Conservation (phyloP, 2,329 filamentous ascomycete species). For the Paradendryphiella salina region DNA sequence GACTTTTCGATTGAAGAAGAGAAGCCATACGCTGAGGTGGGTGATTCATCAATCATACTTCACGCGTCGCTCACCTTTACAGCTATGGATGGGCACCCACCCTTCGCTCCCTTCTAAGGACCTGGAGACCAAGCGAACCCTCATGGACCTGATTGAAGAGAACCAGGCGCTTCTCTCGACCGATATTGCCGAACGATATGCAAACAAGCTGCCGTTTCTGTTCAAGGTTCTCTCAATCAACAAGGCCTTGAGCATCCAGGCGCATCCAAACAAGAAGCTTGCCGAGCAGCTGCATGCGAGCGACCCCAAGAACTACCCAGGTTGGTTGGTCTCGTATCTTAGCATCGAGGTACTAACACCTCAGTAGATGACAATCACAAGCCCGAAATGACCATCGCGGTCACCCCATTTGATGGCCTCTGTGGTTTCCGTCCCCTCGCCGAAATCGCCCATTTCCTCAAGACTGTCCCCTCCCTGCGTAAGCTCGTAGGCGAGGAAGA, state of each 20-base stretch:
- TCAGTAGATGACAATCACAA: conserved; percentile 92
- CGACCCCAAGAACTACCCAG: conserved; percentile 90
- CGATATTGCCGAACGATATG: conserved; percentile 74
- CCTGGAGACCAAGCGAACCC: conserved; percentile 76
- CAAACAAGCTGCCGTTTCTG: conserved; percentile 84
- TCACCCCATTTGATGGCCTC: conserved; percentile 93
- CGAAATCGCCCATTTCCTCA: conserved; percentile 85
- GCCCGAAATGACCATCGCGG: conserved; percentile 98
- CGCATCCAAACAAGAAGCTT: conserved; percentile 92
- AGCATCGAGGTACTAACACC: neutral
- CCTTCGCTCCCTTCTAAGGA: conserved; percentile 94
- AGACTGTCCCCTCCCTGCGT: conserved; percentile 60
- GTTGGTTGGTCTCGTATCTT: conserved; percentile 17
- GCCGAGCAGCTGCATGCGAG: conserved; percentile 83
- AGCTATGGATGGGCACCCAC: conserved; percentile 99
- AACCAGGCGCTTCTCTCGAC: conserved; percentile 80
- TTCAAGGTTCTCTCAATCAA: conserved; percentile 97
- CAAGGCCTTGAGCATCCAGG: conserved; percentile 96
- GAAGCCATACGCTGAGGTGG: conserved; percentile 91
- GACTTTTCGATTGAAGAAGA: conserved; percentile 79
- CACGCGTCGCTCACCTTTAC: conserved; percentile 26
- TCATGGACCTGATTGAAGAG: conserved; percentile 84
- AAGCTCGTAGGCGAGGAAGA: conserved; percentile 54
- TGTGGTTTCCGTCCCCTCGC: conserved; percentile 89
- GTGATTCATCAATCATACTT: neutral